These are phyloP conservation scores for Bisporella sp. DNA, from an alignment of 2,329 filamentous ascomycete species.

Conservation along the genomic window DNA sequence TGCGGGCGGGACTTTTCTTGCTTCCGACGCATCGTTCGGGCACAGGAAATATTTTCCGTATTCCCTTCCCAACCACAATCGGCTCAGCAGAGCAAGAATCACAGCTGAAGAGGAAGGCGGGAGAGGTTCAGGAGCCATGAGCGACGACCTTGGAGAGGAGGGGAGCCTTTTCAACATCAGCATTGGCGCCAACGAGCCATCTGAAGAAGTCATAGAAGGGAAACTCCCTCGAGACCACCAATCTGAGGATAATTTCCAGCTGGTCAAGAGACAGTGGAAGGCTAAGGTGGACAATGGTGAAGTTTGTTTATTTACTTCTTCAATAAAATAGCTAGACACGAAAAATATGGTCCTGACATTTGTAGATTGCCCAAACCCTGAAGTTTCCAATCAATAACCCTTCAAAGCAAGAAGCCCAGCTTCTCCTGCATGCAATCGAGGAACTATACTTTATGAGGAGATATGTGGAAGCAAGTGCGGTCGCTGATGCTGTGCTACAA, in stretches of 20 bases:
- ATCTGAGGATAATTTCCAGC: slow-evolving; percentile 23
- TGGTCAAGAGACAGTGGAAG: slow-evolving; percentile 16
- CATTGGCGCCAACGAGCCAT: neutral
- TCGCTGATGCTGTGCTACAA: slow-evolving; percentile 14
- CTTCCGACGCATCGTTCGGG: no score
- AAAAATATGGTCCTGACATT: neutral
- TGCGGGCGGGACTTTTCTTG: no score
- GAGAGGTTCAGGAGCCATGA: no score
- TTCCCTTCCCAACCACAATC: no score
- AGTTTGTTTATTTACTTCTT: slow-evolving; percentile 8
- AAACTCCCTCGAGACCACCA: slow-evolving; percentile 27
- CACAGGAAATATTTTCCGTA: no score
- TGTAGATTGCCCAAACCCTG: slow-evolving; percentile 21
- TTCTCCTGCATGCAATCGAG: slow-evolving; percentile 26
- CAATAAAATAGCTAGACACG: no score
- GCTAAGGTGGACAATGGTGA: slow-evolving; percentile 25
- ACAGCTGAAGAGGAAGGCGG: no score
- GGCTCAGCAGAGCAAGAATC: no score
- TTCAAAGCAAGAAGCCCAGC: slow-evolving; percentile 23
- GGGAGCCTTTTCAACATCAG: no score
- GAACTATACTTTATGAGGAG: slow-evolving; percentile 25
- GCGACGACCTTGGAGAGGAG: no score
- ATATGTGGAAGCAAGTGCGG: slow-evolving; percentile 19
- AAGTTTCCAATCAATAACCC: slow-evolving; percentile 20
- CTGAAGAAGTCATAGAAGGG: neutral